Conservation (phyloP, 805 yeast genomes). For the Saturnispora hagleri region DNA sequence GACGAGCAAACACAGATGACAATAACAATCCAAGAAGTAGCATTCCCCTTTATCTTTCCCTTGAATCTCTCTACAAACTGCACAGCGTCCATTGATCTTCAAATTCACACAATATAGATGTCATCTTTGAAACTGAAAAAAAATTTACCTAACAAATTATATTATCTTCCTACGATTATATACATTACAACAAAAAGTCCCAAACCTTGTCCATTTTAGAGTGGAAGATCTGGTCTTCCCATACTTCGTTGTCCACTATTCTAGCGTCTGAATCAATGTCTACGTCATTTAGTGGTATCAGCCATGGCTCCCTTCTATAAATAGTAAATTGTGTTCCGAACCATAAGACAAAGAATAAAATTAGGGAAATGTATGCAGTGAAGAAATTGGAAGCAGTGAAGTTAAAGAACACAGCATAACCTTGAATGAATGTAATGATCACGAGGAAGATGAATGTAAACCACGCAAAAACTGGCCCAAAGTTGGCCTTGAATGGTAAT, state of each 20-base stretch:
- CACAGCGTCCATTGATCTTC: neutral
- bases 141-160: neutral
- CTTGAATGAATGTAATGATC: conserved; percentile 60
- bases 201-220: conserved; percentile 12
- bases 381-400: conserved; percentile 51
- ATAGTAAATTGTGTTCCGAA: conserved; percentile 39
- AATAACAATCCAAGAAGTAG: conserved; percentile 7
- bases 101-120: neutral
- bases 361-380: conserved; percentile 61
- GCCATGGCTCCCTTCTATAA: conserved; percentile 38
- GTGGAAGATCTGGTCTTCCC: conserved; percentile 37
- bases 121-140: neutral
- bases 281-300: conserved; percentile 44
- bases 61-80: conserved; percentile 4
- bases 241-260: conserved; percentile 33
- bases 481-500: conserved; percentile 63
- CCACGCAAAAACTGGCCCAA: conserved; percentile 60
- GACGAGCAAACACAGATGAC: neutral
- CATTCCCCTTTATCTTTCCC: conserved; percentile 5
- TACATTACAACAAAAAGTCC: conserved; percentile 9
- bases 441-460: conserved; percentile 48
- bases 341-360: conserved; percentile 50
- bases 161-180: neutral
- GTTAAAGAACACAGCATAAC: conserved; percentile 53
- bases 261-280: conserved; percentile 32